phyloP scores from a whole-genome alignment of 2,329 filamentous ascomycete species.

The Trichoderma sp. region DNA sequence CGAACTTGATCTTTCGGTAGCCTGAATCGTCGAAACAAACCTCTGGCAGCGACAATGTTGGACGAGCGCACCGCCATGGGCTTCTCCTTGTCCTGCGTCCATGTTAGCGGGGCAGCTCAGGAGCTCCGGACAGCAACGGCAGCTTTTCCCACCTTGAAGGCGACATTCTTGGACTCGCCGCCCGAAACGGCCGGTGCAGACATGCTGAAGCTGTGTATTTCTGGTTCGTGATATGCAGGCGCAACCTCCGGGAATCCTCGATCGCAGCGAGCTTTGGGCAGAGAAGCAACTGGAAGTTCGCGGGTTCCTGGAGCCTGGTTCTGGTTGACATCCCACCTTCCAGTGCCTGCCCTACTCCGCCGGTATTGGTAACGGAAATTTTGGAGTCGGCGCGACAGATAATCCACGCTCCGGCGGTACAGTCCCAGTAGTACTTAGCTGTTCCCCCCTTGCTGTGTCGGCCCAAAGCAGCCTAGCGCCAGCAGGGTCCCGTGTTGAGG shows the following conservation, averaged over 20 bases:
- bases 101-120: slow-evolving; percentile 45
- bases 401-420: slow-evolving; percentile 44
- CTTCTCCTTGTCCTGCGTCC: slow-evolving; percentile 84
- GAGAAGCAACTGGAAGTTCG: slow-evolving; percentile 34
- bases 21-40: slow-evolving; percentile 51
- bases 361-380: slow-evolving; percentile 42
- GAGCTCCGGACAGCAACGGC: slow-evolving; percentile 35
- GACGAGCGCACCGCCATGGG: slow-evolving; percentile 92
- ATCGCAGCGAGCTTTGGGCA: slow-evolving; percentile 38
- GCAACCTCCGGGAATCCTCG: slow-evolving; percentile 36
- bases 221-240: slow-evolving; percentile 11
- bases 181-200: slow-evolving; percentile 47
- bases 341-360: slow-evolving; percentile 44
- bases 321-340: slow-evolving; percentile 44
- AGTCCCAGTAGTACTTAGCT: not conserved
- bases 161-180: slow-evolving; percentile 52
- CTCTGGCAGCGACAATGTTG: slow-evolving; percentile 96
- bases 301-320: slow-evolving; percentile 38
- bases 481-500: slow-evolving; percentile 35
- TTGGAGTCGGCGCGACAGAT: slow-evolving; percentile 46
- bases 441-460: slow-evolving; percentile 30
- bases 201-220: slow-evolving; percentile 49
- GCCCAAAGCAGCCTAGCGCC: slow-evolving; percentile 33
- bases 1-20: slow-evolving; percentile 2
- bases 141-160: slow-evolving; percentile 57